These are phyloP conservation scores for Hygrophorus russula DNA, from an alignment of 768 basidiomycete genomes.

Conservation along the genomic window DNA sequence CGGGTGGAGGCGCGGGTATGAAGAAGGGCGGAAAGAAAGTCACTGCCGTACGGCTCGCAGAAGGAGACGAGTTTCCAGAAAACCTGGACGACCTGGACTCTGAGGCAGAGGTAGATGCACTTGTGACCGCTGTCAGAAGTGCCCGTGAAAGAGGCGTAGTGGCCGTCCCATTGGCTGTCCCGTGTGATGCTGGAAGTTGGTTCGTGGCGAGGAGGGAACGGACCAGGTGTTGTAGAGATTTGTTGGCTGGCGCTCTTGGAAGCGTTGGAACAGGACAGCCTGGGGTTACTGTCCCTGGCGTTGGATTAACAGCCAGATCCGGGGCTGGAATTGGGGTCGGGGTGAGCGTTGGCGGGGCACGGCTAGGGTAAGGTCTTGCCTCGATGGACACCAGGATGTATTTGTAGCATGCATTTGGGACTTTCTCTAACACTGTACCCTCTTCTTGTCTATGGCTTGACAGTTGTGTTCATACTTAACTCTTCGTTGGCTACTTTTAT, in stretches of 20 bases:
- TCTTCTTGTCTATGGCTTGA: too few relatives aligned
- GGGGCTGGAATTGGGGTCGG: too few relatives aligned
- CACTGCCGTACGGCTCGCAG: conserved; percentile 36
- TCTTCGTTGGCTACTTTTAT: too few relatives aligned
- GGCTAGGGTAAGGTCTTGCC: too few relatives aligned
- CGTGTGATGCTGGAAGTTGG: conserved; percentile 69
- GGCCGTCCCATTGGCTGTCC: conserved; percentile 58
- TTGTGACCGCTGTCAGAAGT: conserved; percentile 48
- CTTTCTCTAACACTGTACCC: too few relatives aligned
- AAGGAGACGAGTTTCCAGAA: conserved; percentile 53
- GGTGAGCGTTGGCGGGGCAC: too few relatives aligned
- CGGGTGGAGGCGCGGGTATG: conserved; percentile 14
- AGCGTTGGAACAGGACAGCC: conserved; percentile 23
- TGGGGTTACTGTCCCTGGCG: conserved; percentile 11
- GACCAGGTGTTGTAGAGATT: conserved; percentile 44
- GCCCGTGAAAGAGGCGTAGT: conserved; percentile 49
- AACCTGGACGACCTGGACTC: conserved; percentile 76
- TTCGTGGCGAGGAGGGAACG: conserved; percentile 70
- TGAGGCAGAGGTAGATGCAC: conserved; percentile 71
- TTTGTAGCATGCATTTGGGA: too few relatives aligned
- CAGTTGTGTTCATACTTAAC: too few relatives aligned
- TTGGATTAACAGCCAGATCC: background rate
- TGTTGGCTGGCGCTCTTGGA: conserved; percentile 42
- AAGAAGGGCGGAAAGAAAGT: conserved; percentile 43
- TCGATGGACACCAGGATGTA: too few relatives aligned